phyloP scores from a whole-genome alignment of 768 basidiomycete genomes.

The Tricholoma sp. region DNA sequence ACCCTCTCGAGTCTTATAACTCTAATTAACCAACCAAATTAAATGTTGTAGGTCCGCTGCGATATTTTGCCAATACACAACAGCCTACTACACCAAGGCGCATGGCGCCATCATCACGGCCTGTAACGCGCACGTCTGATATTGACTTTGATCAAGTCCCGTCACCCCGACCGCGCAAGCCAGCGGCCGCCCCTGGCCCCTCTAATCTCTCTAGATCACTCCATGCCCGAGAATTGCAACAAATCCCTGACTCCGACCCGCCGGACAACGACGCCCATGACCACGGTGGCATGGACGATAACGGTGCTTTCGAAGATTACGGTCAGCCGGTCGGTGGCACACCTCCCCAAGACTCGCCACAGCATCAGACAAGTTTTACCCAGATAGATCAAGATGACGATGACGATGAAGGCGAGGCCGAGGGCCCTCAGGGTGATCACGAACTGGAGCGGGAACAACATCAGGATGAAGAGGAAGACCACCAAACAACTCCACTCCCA shows the following conservation, averaged over 20 bases:
- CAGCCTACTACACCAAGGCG: slow-evolving; percentile 32
- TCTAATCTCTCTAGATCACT: slow-evolving; percentile 36
- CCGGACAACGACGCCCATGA: slow-evolving; percentile 17
- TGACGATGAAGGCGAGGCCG: slow-evolving; percentile 35
- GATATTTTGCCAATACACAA: slow-evolving; percentile 36
- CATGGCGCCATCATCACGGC: slow-evolving; percentile 36
- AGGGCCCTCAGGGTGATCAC: slow-evolving; percentile 3
- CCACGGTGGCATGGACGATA: slow-evolving; percentile 18
- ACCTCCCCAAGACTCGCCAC: slow-evolving; percentile 20
- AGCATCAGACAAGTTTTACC: slow-evolving; percentile 38
- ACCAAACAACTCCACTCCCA: slow-evolving; percentile 16
- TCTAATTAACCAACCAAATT: slow-evolving; percentile 17
- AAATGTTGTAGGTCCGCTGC: slow-evolving; percentile 31
- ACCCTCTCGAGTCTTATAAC: background rate
- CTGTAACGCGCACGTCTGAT: slow-evolving; percentile 47
- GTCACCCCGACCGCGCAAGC: slow-evolving; percentile 43
- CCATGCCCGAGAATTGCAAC: slow-evolving; percentile 19
- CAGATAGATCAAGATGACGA: slow-evolving; percentile 47
- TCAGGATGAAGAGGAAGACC: slow-evolving; percentile 20
- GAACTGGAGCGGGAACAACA: background rate
- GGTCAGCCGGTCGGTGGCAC: slow-evolving; percentile 20
- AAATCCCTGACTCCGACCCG: slow-evolving; percentile 24
- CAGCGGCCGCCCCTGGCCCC: slow-evolving; percentile 32
- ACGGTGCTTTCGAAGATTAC: slow-evolving; percentile 20
- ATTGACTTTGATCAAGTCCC: slow-evolving; percentile 60